Evolutionary conservation across 352 stramenopile genomes (phyloP).

Genomic region (Pythium sukuiense): DNA sequence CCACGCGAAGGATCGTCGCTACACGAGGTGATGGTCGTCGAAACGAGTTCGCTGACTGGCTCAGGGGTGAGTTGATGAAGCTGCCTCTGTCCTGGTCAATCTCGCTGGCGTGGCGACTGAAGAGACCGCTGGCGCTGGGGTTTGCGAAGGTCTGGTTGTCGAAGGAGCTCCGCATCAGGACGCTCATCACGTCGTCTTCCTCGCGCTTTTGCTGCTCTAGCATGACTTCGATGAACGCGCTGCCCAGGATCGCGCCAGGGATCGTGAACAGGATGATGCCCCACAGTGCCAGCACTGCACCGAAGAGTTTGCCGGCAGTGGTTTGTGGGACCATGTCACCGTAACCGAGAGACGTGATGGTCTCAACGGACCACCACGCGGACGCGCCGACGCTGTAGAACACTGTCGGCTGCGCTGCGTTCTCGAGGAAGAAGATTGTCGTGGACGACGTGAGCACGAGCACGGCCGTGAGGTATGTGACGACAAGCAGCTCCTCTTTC

Average conservation of each 20-base stretch:
- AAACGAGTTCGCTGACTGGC: conserved; percentile 11
- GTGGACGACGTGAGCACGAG: conserved; percentile 78
- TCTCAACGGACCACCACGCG: conserved; percentile 80
- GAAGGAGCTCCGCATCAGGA: conserved; percentile 4
- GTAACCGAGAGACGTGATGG: conserved; percentile 87
- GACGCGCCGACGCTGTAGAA: conserved; percentile 78
- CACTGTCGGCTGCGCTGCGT: conserved; percentile 62
- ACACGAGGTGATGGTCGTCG: conserved; percentile 13
- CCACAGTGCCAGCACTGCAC: conserved; percentile 70
- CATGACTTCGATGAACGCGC: conserved; percentile 84
- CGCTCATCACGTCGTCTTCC: conserved; percentile 13
- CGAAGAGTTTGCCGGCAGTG: conserved; percentile 59
- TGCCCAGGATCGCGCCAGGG: conserved; percentile 71
- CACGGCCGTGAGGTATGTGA: conserved; percentile 80
- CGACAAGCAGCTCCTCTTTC: conserved; percentile 72
- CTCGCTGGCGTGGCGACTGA: conserved; percentile 8
- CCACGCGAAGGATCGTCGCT: conserved; percentile 6
- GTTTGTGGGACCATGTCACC: conserved; percentile 82
- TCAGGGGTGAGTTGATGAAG: conserved; percentile 2
- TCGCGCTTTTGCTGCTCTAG: conserved; percentile 36
- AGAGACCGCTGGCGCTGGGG: conserved; percentile 2
- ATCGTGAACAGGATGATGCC: conserved; percentile 88
- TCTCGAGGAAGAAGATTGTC: conserved; percentile 86
- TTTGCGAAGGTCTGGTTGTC: not conserved
- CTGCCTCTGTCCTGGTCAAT: not conserved